Evolutionary conservation across 768 basidiomycete genomes (phyloP).

Genomic region (Sarcodon sp.): DNA sequence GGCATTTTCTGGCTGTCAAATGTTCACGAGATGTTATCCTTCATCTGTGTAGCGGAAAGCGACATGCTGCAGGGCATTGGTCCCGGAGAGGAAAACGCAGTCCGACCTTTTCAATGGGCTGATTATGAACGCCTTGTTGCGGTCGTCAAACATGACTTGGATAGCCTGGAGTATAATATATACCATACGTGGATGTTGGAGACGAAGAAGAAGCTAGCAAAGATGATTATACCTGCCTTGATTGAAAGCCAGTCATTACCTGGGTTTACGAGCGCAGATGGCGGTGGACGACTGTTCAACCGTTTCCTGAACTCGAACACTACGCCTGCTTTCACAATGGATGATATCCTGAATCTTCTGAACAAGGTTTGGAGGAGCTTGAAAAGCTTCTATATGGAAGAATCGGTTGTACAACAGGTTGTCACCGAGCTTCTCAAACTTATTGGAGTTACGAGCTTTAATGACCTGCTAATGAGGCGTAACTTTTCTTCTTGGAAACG

Average conservation of each 20-base stretch:
- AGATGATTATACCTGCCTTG: slow-evolving; percentile 98
- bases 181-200: slow-evolving; percentile 99
- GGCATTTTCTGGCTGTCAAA: slow-evolving; percentile 99
- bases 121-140: slow-evolving; percentile 93
- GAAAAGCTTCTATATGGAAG: slow-evolving; percentile 98
- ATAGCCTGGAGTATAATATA: slow-evolving; percentile 98
- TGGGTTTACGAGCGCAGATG: slow-evolving; percentile 93
- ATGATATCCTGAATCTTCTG: slow-evolving; percentile 90
- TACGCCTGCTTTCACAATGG: slow-evolving; percentile 92
- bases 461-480: slow-evolving; percentile 94
- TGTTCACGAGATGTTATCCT: slow-evolving; percentile 98
- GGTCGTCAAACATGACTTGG: slow-evolving; percentile 98
- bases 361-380: slow-evolving; percentile 98
- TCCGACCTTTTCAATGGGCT: slow-evolving; percentile 91
- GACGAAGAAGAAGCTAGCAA: slow-evolving; percentile 88
- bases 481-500: slow-evolving; percentile 99
- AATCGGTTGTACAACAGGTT: slow-evolving; percentile 91
- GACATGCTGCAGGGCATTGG: slow-evolving; percentile 98
- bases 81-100: slow-evolving; percentile 85
- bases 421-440: slow-evolving; percentile 90
- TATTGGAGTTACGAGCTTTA: slow-evolving; percentile 94
- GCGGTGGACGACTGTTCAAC: slow-evolving; percentile 87
- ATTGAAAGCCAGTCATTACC: slow-evolving; percentile 97
- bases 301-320: slow-evolving; percentile 79
- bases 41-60: slow-evolving; percentile 97